Percentiles rank a stretch among this genome's conserved stretches.
These are phyloP conservation scores for Fusarium liriodendri DNA, from an alignment of 2,329 filamentous ascomycete species.

Conservation along the genomic window DNA sequence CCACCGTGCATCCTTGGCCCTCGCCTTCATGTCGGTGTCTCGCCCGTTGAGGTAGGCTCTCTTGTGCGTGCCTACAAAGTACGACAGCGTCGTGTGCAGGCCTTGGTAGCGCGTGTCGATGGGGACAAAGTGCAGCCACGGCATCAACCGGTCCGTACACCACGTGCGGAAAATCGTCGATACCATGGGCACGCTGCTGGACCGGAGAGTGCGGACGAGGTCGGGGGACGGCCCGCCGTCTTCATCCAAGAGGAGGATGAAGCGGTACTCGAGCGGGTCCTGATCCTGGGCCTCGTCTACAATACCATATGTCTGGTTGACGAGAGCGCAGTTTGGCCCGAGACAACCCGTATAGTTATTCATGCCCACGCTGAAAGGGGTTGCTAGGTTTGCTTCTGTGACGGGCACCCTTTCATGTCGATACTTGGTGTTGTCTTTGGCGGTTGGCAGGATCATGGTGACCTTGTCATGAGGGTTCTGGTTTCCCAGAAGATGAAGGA, in stretches of 20 bases:
- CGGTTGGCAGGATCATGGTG: constrained; percentile 66
- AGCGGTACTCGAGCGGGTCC: constrained; percentile 73
- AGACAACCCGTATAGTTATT: constrained; percentile 68
- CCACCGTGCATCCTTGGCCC: constrained; percentile 66
- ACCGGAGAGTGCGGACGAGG: constrained; percentile 73
- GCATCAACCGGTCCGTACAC: constrained; percentile 78
- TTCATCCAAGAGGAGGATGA: constrained; percentile 78
- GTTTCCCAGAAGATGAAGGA: constrained; percentile 76
- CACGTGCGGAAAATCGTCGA: constrained; percentile 81
- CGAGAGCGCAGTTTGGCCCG: constrained; percentile 50
- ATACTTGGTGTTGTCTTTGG: constrained; percentile 53
- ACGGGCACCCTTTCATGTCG: constrained; percentile 66
- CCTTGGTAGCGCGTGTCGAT: constrained; percentile 79
- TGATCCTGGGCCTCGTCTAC: constrained; percentile 53
- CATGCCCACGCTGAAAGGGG: constrained; percentile 70
- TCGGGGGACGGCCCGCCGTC: constrained; percentile 71
- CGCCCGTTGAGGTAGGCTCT: constrained; percentile 56
- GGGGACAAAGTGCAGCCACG: constrained; percentile 86
- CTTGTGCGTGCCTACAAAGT: constrained; percentile 72
- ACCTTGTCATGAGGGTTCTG: constrained; percentile 61
- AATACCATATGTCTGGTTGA: constrained; percentile 47
- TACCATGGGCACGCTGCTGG: constrained; percentile 75
- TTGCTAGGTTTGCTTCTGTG: constrained; percentile 62
- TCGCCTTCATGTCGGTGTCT: constrained; percentile 59
- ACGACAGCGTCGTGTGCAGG: constrained; percentile 78